Evolutionary conservation across 2,329 filamentous ascomycete genomes (phyloP).

Genomic region (Xylariaceae sp.): DNA sequence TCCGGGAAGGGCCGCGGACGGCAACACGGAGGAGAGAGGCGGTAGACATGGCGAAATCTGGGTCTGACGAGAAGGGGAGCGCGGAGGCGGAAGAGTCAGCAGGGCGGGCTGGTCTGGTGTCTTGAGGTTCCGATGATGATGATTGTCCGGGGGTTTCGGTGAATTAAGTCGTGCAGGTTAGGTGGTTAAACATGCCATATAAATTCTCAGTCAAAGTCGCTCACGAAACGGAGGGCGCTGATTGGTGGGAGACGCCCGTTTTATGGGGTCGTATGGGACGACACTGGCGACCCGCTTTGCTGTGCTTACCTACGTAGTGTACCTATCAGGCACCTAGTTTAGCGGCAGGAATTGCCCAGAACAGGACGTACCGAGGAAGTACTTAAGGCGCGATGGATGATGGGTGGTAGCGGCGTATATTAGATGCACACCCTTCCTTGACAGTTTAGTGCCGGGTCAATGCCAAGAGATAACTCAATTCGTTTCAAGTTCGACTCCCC

Average conservation of each 20-base stretch:
- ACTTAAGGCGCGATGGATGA: neutral
- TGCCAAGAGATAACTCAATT: no score
- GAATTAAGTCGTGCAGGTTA: conserved; percentile 7
- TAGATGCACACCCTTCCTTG: neutral
- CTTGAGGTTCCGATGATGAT: conserved; percentile 7
- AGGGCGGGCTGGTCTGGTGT: conserved; percentile 5
- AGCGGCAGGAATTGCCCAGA: neutral
- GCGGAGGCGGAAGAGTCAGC: conserved; percentile 13
- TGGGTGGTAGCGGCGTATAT: neutral
- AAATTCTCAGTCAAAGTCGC: conserved; percentile 26
- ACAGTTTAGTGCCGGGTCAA: neutral
- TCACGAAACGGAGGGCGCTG: neutral
- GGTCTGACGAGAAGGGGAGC: neutral
- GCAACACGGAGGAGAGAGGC: conserved; percentile 65
- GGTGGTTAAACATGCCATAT: conserved; percentile 8
- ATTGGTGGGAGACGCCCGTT: neutral
- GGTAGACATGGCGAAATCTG: conserved; percentile 53
- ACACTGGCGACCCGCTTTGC: neutral
- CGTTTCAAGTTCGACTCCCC: no score
- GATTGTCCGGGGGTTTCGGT: conserved; percentile 1
- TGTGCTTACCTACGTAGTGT: neutral
- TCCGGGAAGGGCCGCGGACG: conserved; percentile 58
- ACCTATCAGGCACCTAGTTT: neutral
- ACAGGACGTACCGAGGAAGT: neutral
- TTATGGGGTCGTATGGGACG: neutral